phyloP scores from a whole-genome alignment of 352 stramenopile genomes.

The Phytophthora syringae region DNA sequence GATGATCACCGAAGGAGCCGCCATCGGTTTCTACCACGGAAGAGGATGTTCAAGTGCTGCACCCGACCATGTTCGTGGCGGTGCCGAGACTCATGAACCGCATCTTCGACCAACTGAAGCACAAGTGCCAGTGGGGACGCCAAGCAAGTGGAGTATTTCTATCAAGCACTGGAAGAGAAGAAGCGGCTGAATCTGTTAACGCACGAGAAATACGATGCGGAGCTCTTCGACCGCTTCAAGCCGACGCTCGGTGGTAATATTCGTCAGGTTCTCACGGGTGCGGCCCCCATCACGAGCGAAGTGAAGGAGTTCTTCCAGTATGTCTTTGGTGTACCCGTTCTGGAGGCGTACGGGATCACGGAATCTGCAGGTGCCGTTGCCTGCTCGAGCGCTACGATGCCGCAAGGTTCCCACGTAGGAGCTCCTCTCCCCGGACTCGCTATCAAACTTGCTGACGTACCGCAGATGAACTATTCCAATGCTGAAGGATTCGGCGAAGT shows the following conservation, averaged over 20 bases:
- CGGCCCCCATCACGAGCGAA: conserved; percentile 89
- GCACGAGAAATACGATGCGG: conserved; percentile 88
- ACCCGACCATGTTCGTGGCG: conserved; percentile 89
- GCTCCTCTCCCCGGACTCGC: conserved; percentile 79
- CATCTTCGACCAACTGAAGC: conserved; percentile 93
- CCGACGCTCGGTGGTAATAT: conserved; percentile 86
- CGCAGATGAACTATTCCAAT: conserved; percentile 95
- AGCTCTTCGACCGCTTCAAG: conserved; percentile 96
- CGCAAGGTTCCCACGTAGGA: conserved; percentile 90
- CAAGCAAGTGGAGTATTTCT: conserved; percentile 43
- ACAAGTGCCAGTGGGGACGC: conserved; percentile 36
- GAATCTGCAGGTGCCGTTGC: conserved; percentile 61
- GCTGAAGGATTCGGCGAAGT: conserved; percentile 64
- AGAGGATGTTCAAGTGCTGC: conserved; percentile 90
- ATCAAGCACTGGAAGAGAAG: conserved; percentile 54
- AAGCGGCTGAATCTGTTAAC: conserved; percentile 37
- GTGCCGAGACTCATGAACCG: conserved; percentile 95
- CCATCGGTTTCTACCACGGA: conserved; percentile 76
- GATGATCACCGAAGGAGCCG: conserved; percentile 86
- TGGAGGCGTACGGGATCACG: conserved; percentile 96
- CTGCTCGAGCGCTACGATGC: conserved; percentile 34
- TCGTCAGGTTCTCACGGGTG: conserved; percentile 93
- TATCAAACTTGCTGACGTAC: conserved; percentile 92
- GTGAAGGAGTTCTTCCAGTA: conserved; percentile 96
- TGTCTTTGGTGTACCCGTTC: conserved; percentile 90